Percentiles rank a stretch among this genome's conserved stretches.
Evolutionary conservation across 2,329 filamentous ascomycete species (phyloP).

Genomic region (Colletotrichum somersetense): DNA sequence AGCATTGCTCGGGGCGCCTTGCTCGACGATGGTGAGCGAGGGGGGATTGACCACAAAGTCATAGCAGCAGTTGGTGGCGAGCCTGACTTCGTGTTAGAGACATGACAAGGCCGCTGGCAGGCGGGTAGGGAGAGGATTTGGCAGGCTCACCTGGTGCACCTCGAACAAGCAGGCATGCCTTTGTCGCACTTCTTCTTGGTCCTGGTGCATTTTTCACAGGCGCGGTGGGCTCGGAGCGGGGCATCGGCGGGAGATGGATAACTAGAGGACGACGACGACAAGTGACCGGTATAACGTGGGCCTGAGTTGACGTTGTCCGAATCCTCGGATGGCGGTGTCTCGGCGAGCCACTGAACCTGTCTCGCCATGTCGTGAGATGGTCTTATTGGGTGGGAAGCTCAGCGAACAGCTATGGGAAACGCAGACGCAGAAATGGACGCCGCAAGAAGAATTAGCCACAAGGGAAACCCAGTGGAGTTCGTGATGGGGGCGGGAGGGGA

Average conservation of each 20-base stretch:
- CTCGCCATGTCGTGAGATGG: constrained; percentile 27
- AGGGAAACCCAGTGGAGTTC: neutral
- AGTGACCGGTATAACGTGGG: constrained; percentile 29
- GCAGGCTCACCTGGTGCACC: constrained; percentile 50
- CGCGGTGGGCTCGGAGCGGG: constrained; percentile 51
- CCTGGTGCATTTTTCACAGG: constrained; percentile 54
- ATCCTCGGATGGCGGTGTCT: constrained; percentile 39
- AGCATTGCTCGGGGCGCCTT: constrained; percentile 43
- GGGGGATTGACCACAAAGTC: constrained; percentile 54
- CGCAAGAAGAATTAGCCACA: neutral
- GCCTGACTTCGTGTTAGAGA: constrained; percentile 29
- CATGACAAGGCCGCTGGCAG: neutral
- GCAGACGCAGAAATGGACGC: neutral
- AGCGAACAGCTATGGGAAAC: neutral
- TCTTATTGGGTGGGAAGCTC: neutral
- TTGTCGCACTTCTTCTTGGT: constrained; percentile 57
- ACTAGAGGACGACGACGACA: constrained; percentile 29
- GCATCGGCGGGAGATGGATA: constrained; percentile 26
- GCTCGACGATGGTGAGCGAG: constrained; percentile 50
- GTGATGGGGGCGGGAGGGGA: neutral
- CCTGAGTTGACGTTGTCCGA: constrained; percentile 36
- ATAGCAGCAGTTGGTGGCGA: constrained; percentile 50
- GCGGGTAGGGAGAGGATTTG: neutral
- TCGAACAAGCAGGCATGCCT: constrained; percentile 52
- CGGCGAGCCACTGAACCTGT: constrained; percentile 34